Percentiles rank a stretch among this genome's conserved stretches.
Evolutionary conservation across 163 green algal species (phyloP).

Genomic region (Scenedesmus sp.): DNA sequence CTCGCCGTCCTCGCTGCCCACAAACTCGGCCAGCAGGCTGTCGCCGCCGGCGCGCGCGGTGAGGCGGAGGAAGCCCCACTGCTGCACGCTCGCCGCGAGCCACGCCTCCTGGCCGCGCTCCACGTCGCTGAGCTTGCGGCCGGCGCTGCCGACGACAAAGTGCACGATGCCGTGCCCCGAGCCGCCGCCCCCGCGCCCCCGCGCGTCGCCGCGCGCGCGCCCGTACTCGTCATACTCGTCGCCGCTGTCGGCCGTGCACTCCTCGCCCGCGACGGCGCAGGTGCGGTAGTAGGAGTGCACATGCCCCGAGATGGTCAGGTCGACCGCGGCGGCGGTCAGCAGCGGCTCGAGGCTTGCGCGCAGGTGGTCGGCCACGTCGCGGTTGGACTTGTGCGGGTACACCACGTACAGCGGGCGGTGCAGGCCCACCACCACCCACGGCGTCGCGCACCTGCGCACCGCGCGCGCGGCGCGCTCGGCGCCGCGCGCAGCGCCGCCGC

Average conservation of each 20-base stretch:
- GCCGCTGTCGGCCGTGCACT: neutral
- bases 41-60: constrained; percentile 9
- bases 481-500: too few species aligned
- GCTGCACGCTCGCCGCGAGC: neutral
- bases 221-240: neutral
- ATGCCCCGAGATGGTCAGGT: constrained; percentile 28
- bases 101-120: constrained; percentile 30
- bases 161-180: constrained; percentile 31
- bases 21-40: constrained; percentile 35
- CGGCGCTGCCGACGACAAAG: constrained; percentile 35
- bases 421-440: constrained; percentile 69
- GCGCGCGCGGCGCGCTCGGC: too few species aligned
- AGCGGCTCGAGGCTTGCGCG: constrained; percentile 56
- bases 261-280: constrained; percentile 30
- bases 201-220: neutral
- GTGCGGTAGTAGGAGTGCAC: constrained; percentile 49
- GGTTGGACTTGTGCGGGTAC: constrained; percentile 71
- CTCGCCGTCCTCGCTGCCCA: constrained; percentile 20
- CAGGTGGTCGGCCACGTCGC: constrained; percentile 52
- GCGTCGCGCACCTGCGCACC: constrained; percentile 63
- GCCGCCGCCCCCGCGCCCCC: neutral
- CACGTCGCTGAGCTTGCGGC: constrained; percentile 35
- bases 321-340: constrained; percentile 58
- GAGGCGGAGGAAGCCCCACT: constrained; percentile 37
- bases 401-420: constrained; percentile 76